Evolutionary conservation across 2,329 filamentous ascomycete species (phyloP).

Genomic region (Aureobasidium namibiae): DNA sequence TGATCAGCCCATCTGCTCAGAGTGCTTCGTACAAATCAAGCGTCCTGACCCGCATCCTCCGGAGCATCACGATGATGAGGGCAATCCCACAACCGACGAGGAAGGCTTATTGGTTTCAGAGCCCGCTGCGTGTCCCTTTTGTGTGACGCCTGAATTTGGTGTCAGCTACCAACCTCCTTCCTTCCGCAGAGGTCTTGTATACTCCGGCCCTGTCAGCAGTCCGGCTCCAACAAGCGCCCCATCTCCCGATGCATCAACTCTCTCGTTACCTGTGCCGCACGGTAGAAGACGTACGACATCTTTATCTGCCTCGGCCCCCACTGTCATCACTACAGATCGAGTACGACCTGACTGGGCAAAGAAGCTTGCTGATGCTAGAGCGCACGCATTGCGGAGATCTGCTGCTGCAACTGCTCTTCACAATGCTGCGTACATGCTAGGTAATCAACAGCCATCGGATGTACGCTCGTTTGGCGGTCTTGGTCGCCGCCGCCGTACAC

Average conservation of each 20-base stretch:
- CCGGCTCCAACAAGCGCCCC: conserved; percentile 45
- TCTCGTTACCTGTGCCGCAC: conserved; percentile 52
- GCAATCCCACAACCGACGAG: conserved; percentile 33
- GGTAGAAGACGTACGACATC: conserved; percentile 54
- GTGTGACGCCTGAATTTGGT: conserved; percentile 88
- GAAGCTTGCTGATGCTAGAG: conserved; percentile 76
- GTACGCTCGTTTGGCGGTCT: conserved; percentile 43
- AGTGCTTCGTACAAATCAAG: conserved; percentile 99
- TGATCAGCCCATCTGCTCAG: conserved; percentile 92
- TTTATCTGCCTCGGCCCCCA: conserved; percentile 72
- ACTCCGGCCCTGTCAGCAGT: conserved; percentile 35
- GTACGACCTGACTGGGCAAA: conserved; percentile 91
- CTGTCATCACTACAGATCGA: conserved; percentile 85
- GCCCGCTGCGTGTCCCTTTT: conserved; percentile 87
- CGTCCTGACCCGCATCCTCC: conserved; percentile 83
- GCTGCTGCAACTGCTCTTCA: conserved; percentile 91
- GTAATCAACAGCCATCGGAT: conserved; percentile 39
- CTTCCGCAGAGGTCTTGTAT: conserved; percentile 75
- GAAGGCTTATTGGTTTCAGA: conserved; percentile 72
- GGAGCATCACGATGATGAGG: conserved; percentile 54
- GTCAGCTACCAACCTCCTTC: conserved; percentile 88
- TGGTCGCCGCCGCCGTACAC: conserved; percentile 40
- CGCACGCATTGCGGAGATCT: conserved; percentile 75
- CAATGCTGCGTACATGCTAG: conserved; percentile 87
- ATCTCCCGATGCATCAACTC: conserved; percentile 79